phyloP scores from a whole-genome alignment of 805 yeast genomes.

The Wickerhamiella australiensis region DNA sequence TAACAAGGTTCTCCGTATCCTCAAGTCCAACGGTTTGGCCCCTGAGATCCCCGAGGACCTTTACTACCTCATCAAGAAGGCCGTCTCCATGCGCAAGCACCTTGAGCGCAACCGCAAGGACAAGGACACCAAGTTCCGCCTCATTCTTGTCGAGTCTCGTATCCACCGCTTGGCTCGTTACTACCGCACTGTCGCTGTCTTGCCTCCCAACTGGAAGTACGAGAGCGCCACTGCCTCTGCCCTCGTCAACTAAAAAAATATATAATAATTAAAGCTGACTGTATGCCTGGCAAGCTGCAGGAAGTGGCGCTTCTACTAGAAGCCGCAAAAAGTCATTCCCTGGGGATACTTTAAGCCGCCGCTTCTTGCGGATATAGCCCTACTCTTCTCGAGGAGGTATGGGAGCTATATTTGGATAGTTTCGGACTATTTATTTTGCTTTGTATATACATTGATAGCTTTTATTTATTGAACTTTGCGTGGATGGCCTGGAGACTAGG shows the following conservation, averaged over 20 bases:
- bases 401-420: neutral
- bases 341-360: neutral
- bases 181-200: constrained; percentile 98
- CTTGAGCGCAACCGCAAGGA: constrained; percentile 99
- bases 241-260: constrained; percentile 71
- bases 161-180: constrained; percentile 99
- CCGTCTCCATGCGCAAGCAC: constrained; percentile 99
- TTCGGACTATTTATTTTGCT: constrained; percentile 2
- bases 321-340: neutral
- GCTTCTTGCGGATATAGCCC: neutral
- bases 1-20: constrained; percentile 97
- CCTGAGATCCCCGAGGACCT: constrained; percentile 99
- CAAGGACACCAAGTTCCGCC: constrained; percentile 99
- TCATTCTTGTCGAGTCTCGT: constrained; percentile 99
- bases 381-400: neutral
- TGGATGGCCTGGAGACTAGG: too few relatives aligned
- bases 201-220: constrained; percentile 99
- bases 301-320: neutral
- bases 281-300: constrained; percentile 13
- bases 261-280: constrained; percentile 11
- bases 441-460: neutral
- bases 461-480: too few relatives aligned
- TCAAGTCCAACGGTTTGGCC: constrained; percentile 98
- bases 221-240: constrained; percentile 99
- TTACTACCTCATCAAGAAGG: constrained; percentile 98